These are phyloP conservation scores for Cyphellophora attinorum DNA, from an alignment of 2,329 filamentous ascomycete genomes.

Conservation along the genomic window DNA sequence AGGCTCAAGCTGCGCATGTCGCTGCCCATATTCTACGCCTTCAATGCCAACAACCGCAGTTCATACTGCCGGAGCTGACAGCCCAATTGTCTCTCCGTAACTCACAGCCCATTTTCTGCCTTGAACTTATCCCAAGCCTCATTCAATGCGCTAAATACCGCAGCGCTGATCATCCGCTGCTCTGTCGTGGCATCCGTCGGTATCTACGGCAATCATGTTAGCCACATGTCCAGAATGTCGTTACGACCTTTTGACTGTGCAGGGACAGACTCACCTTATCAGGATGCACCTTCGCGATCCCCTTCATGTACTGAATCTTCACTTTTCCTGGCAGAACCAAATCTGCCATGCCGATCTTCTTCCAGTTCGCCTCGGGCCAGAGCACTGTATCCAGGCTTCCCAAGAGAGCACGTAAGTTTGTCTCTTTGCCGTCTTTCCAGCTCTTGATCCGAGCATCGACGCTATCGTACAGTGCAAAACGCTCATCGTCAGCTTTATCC, in stretches of 20 bases:
- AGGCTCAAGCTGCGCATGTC: too few relatives aligned
- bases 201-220: slow-evolving; percentile 35
- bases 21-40: too few relatives aligned
- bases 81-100: too few relatives aligned
- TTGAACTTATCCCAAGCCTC: slow-evolving; percentile 63
- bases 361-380: slow-evolving; percentile 91
- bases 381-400: slow-evolving; percentile 80
- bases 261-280: slow-evolving; percentile 85
- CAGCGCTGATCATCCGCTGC: slow-evolving; percentile 56
- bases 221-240: neutral
- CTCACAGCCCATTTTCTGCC: slow-evolving; percentile 48
- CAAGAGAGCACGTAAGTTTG: slow-evolving; percentile 81
- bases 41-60: too few relatives aligned
- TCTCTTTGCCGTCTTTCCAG: slow-evolving; percentile 86
- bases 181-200: slow-evolving; percentile 55
- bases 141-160: slow-evolving; percentile 56
- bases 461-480: slow-evolving; percentile 75
- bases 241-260: too few relatives aligned
- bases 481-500: slow-evolving; percentile 82
- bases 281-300: slow-evolving; percentile 94
- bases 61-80: too few relatives aligned
- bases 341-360: slow-evolving; percentile 91
- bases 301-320: slow-evolving; percentile 95
- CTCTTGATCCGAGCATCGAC: slow-evolving; percentile 69
- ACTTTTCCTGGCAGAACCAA: slow-evolving; percentile 88